Evolutionary conservation across 495 filamentous ascomycete species (phyloP), one percentile per base, ranked within the genome.

Genomic region (Lasiosphaeria ovina): DNA sequence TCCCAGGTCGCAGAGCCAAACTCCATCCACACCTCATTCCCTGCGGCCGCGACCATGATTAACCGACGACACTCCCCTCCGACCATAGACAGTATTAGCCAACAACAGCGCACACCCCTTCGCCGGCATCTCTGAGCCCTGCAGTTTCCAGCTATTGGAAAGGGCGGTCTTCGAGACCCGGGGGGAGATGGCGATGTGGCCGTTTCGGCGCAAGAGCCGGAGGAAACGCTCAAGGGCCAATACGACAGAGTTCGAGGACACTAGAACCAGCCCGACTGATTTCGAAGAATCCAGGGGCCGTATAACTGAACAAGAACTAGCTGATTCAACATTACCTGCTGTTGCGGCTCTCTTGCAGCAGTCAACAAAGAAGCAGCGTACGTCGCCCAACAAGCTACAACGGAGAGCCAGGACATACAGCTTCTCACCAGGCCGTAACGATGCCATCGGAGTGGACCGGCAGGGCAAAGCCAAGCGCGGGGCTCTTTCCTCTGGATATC

Each of bases 161-260:
- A 9, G n/a, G 31, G 35, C 36, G 32, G 14, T 16, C 54, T 36
- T 17, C 34, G 7, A n/a, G 8, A n/a, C 3, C 17, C 44, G 32
- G 45, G 45, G 8, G 50, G 54, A 70, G 62, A 91, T 90, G 88
- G 83, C 84, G 69, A 77, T 91, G 77, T 92, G 89, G 89, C 89
- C 86, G 38, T 92, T 91, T 72, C 81, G 88, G 72, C 86, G 87
- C 58, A 89, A 80, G 71, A 85, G 79, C 77, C 75, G 76, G 59
- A 74, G 77, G 65, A 78, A 74, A 64, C 75, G 74, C 62, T 66
- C 73, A 44, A 67, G 71, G 35, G 69, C 72, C 44, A 76, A 68
- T 60, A 74, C 75, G 35, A 61, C 70, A 3, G 66, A 74, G 33
- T 62, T 71, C 32, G 73, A 74, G 58, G 66, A 65, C 34, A 36